Evolutionary conservation across 208 protist genomes (phyloP).

Genomic region (Porcisia hertigi): DNA sequence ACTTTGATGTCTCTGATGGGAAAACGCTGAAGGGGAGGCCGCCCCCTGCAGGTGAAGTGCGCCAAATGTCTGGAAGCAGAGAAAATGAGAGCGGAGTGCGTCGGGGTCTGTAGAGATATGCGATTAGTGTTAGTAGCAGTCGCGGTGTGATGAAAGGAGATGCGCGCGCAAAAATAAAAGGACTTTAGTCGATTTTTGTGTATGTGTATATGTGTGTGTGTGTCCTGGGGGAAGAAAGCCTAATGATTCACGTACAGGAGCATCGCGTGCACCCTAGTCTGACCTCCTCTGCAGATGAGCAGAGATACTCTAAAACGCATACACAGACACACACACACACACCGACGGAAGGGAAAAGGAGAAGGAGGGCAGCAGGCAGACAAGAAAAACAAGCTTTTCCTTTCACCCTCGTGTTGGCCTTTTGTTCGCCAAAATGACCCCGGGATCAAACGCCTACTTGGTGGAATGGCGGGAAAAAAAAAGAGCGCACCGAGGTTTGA

Average conservation of each 20-base stretch:
- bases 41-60: slow-evolving; percentile 3
- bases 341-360: too few relatives aligned
- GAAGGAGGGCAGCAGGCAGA: too few relatives aligned
- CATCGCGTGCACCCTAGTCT: neutral
- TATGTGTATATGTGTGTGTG: neutral
- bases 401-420: too few relatives aligned
- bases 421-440: too few relatives aligned
- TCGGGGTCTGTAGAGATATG: neutral
- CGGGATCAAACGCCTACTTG: too few relatives aligned
- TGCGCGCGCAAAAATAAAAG: too few relatives aligned
- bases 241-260: neutral
- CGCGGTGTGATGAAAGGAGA: neutral
- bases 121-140: neutral
- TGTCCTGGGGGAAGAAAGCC: neutral
- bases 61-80: neutral
- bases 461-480: too few relatives aligned
- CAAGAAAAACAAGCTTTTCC: too few relatives aligned
- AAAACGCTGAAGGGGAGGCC: neutral
- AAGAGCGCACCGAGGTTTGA: too few relatives aligned
- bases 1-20: neutral
- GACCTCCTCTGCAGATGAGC: neutral
- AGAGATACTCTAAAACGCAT: neutral
- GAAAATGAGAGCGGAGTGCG: neutral
- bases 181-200: too few relatives aligned
- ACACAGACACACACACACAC: too few relatives aligned